These are phyloP conservation scores for Ceratocystis lukuohia DNA, from an alignment of 2,329 filamentous ascomycete genomes.

Conservation along the genomic window DNA sequence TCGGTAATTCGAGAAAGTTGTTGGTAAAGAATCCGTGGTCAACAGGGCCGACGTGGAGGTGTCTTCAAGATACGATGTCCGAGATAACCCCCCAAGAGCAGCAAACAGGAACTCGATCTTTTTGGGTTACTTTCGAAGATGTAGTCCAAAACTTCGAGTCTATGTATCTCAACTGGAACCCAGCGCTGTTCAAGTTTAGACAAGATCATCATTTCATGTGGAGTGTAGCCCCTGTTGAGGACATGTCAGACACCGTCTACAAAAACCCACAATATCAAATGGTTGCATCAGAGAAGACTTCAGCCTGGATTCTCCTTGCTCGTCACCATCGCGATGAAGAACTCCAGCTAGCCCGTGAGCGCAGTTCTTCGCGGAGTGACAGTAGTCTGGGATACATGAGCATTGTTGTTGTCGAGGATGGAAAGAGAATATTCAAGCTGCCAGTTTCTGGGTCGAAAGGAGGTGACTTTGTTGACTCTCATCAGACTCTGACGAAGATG, in stretches of 20 bases:
- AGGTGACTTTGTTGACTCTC: slow-evolving; percentile 84
- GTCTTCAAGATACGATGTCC: not conserved
- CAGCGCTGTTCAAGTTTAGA: slow-evolving; percentile 62
- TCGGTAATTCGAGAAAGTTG: slow-evolving; percentile 49
- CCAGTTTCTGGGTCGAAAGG: slow-evolving; percentile 54
- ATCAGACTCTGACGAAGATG: slow-evolving; percentile 74
- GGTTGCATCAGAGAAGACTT: slow-evolving; percentile 42
- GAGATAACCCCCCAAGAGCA: slow-evolving; percentile 19
- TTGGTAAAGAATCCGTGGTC: slow-evolving; percentile 96
- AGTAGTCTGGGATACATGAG: slow-evolving; percentile 67
- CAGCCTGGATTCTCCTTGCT: slow-evolving; percentile 72
- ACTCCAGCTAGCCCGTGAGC: slow-evolving; percentile 33
- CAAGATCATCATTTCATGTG: slow-evolving; percentile 87
- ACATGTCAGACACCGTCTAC: slow-evolving; percentile 41
- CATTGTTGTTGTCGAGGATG: slow-evolving; percentile 64
- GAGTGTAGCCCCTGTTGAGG: slow-evolving; percentile 43
- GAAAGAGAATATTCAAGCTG: slow-evolving; percentile 58
- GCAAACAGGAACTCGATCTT: slow-evolving; percentile 47
- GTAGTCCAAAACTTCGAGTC: slow-evolving; percentile 88
- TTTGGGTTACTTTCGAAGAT: slow-evolving; percentile 85
- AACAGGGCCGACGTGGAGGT: slow-evolving; percentile 38
- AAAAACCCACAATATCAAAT: slow-evolving; percentile 63
- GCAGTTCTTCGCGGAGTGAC: slow-evolving; percentile 2
- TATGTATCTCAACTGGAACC: slow-evolving; percentile 96
- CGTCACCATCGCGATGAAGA: slow-evolving; percentile 69